Evolutionary conservation across 768 basidiomycete genomes (phyloP), one percentile per base, ranked within the genome.

Genomic region (Russula sp.): DNA sequence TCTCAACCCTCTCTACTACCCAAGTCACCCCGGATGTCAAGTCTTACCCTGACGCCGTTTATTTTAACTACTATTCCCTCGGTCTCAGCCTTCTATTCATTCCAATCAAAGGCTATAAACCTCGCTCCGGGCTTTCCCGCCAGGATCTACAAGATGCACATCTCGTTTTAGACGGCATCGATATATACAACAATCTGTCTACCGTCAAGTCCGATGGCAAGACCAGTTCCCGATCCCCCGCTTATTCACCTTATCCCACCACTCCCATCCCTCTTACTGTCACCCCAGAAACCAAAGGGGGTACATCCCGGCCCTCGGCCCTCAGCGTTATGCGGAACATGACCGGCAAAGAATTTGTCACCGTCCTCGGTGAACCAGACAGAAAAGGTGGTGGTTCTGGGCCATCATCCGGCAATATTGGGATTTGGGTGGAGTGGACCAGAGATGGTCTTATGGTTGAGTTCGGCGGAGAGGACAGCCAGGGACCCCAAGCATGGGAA

Each of bases 351-450:
- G 85, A 92, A 0, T 86, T 98, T 64, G 89, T 97, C 10, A 70
- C 75, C 30, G 73, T 74, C 51, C 73, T 97, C 51, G 94, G 94
- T 11, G 95, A 98, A 75, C 95, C 95, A 8, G 84, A 84, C 71
- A 81, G 91, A 65, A 98, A 97, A 73, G 95, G 95, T 8, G 94
- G 94, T 24, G 94, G 95, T 1, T 78, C 85, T 10, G 92, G 92
- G 0, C 91, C 92, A 14, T 88, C 87, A 24, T 84, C 85, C 2
- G 90, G 90, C 44, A 92, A 89, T 36, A 90, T 96, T 69, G 88
- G 87, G 32, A 92, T 96, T 68, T 97, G 93, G 92, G 90, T 93
- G 68, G 93, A 97, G 75, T 97, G 94, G 94, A 80, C 84, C 30
- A 81, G 78, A 69, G 82, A 87, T 65, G 92, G 91, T 2, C 72